A percentile compares a stretch with the other conserved stretches of the same genome.
phyloP scores from a whole-genome alignment of 768 basidiomycete species.

The Leccinum incarnatum region DNA sequence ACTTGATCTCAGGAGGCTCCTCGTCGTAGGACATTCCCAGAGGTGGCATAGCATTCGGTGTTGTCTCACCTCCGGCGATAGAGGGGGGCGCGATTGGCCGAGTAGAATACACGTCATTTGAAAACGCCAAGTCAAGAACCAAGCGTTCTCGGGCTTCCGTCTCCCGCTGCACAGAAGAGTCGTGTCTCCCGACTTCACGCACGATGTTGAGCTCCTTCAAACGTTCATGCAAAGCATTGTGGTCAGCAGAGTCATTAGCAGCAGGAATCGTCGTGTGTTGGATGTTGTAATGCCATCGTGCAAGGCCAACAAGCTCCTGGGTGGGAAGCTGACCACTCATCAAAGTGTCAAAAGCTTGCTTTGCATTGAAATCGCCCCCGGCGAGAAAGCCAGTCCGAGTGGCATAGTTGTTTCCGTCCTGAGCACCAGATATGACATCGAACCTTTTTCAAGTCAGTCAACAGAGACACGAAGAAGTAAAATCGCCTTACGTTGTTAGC shows the following conservation, averaged over 20 bases:
- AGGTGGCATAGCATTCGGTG: constrained; percentile 21
- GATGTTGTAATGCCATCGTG: constrained; percentile 57
- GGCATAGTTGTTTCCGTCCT: constrained; percentile 42
- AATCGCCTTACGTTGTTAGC: constrained; percentile 53
- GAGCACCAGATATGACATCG: constrained; percentile 58
- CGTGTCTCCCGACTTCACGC: constrained; percentile 36
- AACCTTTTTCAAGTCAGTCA: constrained; percentile 40
- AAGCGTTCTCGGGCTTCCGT: constrained; percentile 58
- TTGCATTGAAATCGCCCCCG: constrained; percentile 48
- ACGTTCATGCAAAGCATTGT: constrained; percentile 34
- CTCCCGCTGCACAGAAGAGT: constrained; percentile 45
- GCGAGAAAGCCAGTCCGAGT: constrained; percentile 60
- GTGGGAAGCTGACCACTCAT: constrained; percentile 45
- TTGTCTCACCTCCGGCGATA: background rate
- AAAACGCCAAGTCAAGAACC: constrained; percentile 59
- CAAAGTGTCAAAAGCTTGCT: constrained; percentile 52
- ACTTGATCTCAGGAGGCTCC: constrained; percentile 56
- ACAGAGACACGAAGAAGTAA: background rate
- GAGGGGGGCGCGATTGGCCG: constrained; percentile 34
- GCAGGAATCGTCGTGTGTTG: constrained; percentile 42
- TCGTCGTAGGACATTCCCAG: constrained; percentile 47
- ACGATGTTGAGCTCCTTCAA: constrained; percentile 46
- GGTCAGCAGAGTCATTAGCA: constrained; percentile 37
- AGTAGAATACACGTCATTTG: constrained; percentile 54
- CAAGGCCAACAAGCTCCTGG: constrained; percentile 36